Evolutionary conservation across 371 early-diverging fungal species (phyloP).

Genomic region (Blakeslea trispora): DNA sequence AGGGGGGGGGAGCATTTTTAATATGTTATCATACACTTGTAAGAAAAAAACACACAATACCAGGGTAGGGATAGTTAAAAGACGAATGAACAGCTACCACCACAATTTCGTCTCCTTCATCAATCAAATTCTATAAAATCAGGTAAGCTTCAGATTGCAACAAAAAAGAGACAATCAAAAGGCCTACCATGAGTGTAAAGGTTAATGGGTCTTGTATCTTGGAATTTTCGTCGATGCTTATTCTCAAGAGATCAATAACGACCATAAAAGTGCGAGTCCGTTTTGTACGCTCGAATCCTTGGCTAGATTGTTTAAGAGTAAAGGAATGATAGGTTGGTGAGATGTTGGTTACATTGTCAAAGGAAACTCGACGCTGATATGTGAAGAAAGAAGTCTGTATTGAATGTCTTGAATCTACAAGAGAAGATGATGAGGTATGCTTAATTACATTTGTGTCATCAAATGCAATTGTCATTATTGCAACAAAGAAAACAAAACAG

Average conservation of each 20-base stretch:
- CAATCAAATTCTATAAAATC: constrained; percentile 9
- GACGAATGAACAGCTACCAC: constrained; percentile 13
- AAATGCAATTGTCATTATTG: background rate
- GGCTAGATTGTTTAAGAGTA: constrained; percentile 20
- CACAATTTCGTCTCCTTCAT: constrained; percentile 22
- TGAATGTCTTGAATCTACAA: constrained; percentile 7
- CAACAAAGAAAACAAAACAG: background rate
- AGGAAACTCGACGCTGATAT: constrained; percentile 30
- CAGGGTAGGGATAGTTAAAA: background rate
- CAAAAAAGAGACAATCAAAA: background rate
- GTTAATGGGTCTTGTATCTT: constrained; percentile 14
- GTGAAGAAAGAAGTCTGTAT: background rate
- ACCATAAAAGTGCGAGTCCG: constrained; percentile 29
- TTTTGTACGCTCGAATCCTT: constrained; percentile 19
- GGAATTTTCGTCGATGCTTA: background rate
- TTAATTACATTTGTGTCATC: background rate
- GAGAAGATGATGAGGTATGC: constrained; percentile 1
- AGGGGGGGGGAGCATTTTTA: too few species aligned
- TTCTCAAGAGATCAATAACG: constrained; percentile 26
- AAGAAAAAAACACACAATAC: too few species aligned
- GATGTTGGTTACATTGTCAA: constrained; percentile 25
- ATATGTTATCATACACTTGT: too few species aligned
- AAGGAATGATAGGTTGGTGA: constrained; percentile 17
- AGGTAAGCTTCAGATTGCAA: background rate
- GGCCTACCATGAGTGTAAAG: constrained; percentile 22